These are phyloP conservation scores for Pyrenochaeta sp. DNA, from an alignment of 2,329 filamentous ascomycete genomes.

Conservation along the genomic window DNA sequence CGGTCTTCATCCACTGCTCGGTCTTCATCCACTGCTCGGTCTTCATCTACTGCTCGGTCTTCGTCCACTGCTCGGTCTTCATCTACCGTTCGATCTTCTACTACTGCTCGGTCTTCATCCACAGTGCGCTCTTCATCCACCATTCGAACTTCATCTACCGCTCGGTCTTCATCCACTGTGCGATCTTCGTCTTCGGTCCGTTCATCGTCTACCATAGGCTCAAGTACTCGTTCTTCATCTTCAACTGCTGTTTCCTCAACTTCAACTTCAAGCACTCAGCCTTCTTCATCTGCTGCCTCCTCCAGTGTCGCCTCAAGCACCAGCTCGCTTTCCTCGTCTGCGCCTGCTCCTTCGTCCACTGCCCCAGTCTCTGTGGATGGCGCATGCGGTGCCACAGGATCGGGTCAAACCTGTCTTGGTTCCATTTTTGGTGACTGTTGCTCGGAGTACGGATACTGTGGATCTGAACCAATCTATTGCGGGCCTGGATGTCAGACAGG, in stretches of 20 bases:
- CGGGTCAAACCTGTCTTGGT: conserved; percentile 12
- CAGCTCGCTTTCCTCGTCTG: no score
- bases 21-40: neutral
- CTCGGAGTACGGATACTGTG: conserved; percentile 27
- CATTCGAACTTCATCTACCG: conserved; percentile 10
- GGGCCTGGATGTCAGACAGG: conserved; percentile 15
- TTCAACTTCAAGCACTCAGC: no score
- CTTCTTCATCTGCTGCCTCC: no score
- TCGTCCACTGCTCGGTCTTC: neutral
- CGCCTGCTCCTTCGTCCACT: neutral
- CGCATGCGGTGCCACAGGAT: conserved; percentile 24
- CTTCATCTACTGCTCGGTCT: neutral
- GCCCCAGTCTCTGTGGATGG: conserved; percentile 15
- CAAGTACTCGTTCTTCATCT: no score
- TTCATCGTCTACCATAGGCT: neutral
- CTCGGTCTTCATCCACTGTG: conserved; percentile 9
- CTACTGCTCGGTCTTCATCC: neutral
- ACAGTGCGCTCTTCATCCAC: neutral
- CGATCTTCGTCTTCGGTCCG: conserved; percentile 10
- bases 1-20: conserved; percentile 10
- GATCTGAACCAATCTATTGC: conserved; percentile 21
- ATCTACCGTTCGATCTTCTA: neutral
- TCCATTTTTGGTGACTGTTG: conserved; percentile 27
- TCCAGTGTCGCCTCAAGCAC: no score
- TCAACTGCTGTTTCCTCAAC: no score